Base-by-base conservation (phyloP, 306 rosid species). In the Fagus crenata region DNA sequence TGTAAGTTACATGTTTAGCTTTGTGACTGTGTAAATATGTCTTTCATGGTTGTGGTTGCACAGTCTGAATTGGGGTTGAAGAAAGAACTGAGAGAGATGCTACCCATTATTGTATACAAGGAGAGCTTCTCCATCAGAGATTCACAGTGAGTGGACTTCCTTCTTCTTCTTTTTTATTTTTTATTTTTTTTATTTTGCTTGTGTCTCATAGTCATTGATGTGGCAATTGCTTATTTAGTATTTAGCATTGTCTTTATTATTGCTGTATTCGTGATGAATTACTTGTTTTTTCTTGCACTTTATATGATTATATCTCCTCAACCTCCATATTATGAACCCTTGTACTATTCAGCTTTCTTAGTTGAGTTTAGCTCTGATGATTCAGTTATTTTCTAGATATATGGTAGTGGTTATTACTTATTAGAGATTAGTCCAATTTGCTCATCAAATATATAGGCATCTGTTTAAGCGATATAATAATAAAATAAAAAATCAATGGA, bases 51-150 rank as follows among this genome's bases (percentile, higher is more conserved):
- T 82, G 18, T 69, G 68, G 76, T 67, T 55, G 9, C 3, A 77
- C 84, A 91, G 91, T 41, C 69, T 67, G 91, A 85, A 51, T 43
- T 72, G 71, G 97, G 98, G 7, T 79, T 93, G 90, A 86, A 84
- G 67, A 93, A 91, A 72, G 97, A 93, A 63, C 72, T 88, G 69
- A 85, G 98, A 61, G 93, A 93, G 83, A 88, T 93, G 98, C 85
- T 93, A 46, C 97, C 97, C 69, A 81, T 93, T 58, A 71, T 93
- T 81, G 86, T 93, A 1, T 93, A 87, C 86, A 87, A 77, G 67
- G 84, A 90, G 88, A 89, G 96, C 86, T 90, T 91, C 92, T 91
- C 78, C 7, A 93, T 91, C 65, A 88, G 82, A 69, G 98, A 91
- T 74, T 85, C 96, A 17, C 91, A 75, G 97, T 93, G 51, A 91